These are phyloP conservation scores for Lodderomyces theae DNA, from an alignment of 1,139 yeast species.

Conservation along the genomic window DNA sequence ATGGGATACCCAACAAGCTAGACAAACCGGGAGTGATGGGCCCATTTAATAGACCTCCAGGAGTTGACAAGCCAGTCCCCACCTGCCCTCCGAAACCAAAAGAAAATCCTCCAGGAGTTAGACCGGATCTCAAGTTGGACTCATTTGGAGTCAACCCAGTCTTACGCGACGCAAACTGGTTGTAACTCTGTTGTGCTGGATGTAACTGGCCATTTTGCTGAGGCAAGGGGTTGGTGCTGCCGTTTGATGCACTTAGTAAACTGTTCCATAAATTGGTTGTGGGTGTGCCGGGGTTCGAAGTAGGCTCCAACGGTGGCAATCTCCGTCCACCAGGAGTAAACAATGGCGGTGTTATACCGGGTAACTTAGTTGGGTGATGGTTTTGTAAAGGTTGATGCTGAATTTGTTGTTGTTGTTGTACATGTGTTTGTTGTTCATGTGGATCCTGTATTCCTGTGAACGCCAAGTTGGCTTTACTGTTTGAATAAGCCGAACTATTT, in stretches of 20 bases:
- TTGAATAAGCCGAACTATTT: conserved; percentile 9
- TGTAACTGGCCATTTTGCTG: conserved; percentile 10
- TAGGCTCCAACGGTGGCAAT: conserved; percentile 47
- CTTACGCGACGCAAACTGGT: conserved; percentile 39
- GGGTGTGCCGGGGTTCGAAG: conserved; percentile 50
- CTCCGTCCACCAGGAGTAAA: conserved; percentile 62
- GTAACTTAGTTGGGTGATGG: conserved; percentile 23
- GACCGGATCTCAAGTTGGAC: conserved; percentile 61
- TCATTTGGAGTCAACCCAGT: conserved; percentile 73
- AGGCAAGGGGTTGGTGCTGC: conserved; percentile 11
- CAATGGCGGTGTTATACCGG: conserved; percentile 52
- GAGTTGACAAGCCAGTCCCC: conserved; percentile 41
- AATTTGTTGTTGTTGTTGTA: neutral
- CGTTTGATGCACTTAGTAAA: conserved; percentile 39
- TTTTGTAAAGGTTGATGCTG: neutral
- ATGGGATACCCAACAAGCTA: conserved; percentile 33
- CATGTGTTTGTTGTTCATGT: neutral
- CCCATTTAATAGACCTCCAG: conserved; percentile 39
- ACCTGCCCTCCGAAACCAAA: conserved; percentile 30
- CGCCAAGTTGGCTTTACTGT: neutral
- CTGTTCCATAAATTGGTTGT: conserved; percentile 48
- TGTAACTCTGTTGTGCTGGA: conserved; percentile 16
- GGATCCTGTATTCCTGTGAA: neutral
- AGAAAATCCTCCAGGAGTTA: conserved; percentile 47
- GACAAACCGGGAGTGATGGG: conserved; percentile 51